Percentiles rank a stretch among this genome's conserved stretches.
Conservation (phyloP, 345 rosid genomes). For the Kandelia obovata region DNA sequence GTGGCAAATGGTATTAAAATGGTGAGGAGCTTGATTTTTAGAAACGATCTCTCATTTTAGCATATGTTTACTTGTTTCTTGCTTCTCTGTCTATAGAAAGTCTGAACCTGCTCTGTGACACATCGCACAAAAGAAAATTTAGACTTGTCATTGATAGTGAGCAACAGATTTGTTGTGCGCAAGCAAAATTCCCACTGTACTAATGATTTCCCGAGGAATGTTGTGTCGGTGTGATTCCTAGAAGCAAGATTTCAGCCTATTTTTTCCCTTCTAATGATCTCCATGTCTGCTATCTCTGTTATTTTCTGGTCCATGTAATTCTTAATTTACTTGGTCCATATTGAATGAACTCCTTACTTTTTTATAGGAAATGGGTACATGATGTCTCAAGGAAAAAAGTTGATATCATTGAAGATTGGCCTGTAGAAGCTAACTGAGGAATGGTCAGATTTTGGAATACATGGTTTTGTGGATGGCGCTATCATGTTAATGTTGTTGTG, state of each 20-base stretch:
- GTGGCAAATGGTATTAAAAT: constrained; percentile 42
- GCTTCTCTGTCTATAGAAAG: background rate
- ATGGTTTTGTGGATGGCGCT: constrained; percentile 16
- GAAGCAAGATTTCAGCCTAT: background rate
- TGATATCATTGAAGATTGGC: constrained; percentile 4
- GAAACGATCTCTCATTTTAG: background rate
- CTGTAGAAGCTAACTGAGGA: constrained; percentile 14
- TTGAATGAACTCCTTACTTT: no score
- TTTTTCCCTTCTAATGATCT: no score
- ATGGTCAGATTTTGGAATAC: constrained; percentile 21
- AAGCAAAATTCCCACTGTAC: no score
- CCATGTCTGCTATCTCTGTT: no score
- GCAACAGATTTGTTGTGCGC: no score
- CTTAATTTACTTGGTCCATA: no score
- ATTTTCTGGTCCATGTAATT: no score
- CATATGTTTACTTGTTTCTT: background rate
- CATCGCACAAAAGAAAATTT: background rate
- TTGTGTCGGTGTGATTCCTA: background rate
- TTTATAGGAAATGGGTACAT: constrained; percentile 34
- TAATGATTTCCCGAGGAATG: background rate
- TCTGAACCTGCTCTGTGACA: background rate
- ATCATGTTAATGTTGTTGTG: constrained; percentile 27
- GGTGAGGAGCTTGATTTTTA: constrained; percentile 41
- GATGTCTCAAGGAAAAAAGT: constrained; percentile 14
- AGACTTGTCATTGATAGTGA: no score